Base-by-base conservation (phyloP, 2,329 filamentous ascomycete species). In the Beauveria sp. region DNA sequence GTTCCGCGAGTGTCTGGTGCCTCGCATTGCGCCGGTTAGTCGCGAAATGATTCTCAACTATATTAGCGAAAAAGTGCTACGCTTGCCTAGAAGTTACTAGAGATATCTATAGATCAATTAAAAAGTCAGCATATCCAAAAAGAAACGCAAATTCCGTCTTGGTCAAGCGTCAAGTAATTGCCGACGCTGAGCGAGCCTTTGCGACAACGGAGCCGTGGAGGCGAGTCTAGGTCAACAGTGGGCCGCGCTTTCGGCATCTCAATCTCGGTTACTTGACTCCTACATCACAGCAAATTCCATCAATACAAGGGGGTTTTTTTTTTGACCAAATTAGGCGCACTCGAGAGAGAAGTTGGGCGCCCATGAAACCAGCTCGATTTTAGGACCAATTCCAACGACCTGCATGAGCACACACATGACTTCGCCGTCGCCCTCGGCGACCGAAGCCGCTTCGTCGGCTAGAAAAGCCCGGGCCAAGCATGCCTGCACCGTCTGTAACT, bases 21-120 rank as follows among this genome's bases (percentile, higher is more conserved):
- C 86, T 3, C 73, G 86, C 10, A 85, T 89, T 58, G 85, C 86
- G 10, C 86, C 85, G 0, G 80, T 88, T 0, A 86, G 83, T 62
- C 72, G 85, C 65, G 88, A 91, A 75, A 91, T 91, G 88, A 89
- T 91, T 58, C 75, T 89, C 77, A 91, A 90, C 66, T 90, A 86
- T 70, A 81, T 91, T 14, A 80, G 82, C 3, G 88, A 90, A 70
- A 89, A 84, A 74, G 87, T 84, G 0, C 72, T 91, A n/a, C 75
- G 79, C 3, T 67, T 91, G 28, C 88, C 88, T 1, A 77, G 85
- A 63, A 90, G 87, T 68, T 91, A 90, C 66, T 90, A 65, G 16
- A 60, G 34, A 9, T 2, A 2, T 14, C 7, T 3, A 2, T 48
- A 20, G 7, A 45, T 1, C 12, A n/a, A 14, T 38, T 6, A 34